phyloP scores from a whole-genome alignment of 352 stramenopile species.

The Pythium sukuiense region DNA sequence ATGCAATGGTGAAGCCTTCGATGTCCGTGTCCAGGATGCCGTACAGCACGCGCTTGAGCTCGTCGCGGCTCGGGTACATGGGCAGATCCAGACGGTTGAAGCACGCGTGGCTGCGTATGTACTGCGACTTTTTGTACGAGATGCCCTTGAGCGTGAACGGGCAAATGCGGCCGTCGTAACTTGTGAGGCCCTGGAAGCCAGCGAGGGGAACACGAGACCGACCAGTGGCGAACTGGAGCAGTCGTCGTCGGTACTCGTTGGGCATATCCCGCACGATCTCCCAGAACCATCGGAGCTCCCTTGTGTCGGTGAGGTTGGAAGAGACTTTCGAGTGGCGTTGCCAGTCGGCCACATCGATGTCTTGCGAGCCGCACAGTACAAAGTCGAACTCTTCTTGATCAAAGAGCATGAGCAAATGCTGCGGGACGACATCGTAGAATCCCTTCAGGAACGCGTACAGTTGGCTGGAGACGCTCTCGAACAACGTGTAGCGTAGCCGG shows the following conservation, averaged over 20 bases:
- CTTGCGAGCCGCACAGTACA: conserved; percentile 93
- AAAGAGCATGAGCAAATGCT: conserved; percentile 94
- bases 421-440: conserved; percentile 96
- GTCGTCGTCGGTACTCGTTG: conserved; percentile 69
- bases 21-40: conserved; percentile 29
- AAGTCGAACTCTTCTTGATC: conserved; percentile 98
- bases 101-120: conserved; percentile 32
- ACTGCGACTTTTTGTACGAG: conserved; percentile 19
- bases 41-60: conserved; percentile 25
- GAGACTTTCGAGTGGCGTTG: conserved; percentile 75
- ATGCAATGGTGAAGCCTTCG: conserved; percentile 29
- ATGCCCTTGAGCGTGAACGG: conserved; percentile 71
- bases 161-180: conserved; percentile 75
- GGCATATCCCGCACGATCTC: conserved; percentile 92
- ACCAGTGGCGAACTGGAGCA: conserved; percentile 84
- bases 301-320: conserved; percentile 42
- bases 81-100: conserved; percentile 31
- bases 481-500: conserved; percentile 60
- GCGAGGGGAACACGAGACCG: conserved; percentile 73
- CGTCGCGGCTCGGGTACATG: conserved; percentile 20
- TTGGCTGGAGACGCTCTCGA: conserved; percentile 57
- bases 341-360: conserved; percentile 97
- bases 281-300: conserved; percentile 92
- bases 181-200: conserved; percentile 75
- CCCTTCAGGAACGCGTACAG: conserved; percentile 84